phyloP scores from a whole-genome alignment of 1,139 yeast species.

The Saccharomyces hybrid region DNA sequence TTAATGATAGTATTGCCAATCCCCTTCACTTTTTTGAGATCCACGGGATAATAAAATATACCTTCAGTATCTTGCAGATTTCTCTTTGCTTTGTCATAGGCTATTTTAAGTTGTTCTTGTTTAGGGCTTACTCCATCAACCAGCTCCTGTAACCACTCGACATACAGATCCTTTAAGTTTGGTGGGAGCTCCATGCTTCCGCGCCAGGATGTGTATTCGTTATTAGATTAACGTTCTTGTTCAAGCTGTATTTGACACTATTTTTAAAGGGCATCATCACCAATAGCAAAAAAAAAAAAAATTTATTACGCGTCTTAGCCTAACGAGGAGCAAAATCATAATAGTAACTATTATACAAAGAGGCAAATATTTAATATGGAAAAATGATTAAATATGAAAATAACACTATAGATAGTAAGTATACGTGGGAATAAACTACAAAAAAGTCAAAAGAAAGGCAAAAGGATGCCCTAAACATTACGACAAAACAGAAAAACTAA shows the following conservation, averaged over 20 bases:
- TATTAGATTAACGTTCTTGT: neutral
- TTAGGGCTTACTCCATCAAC: slow-evolving; percentile 18
- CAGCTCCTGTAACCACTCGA: slow-evolving; percentile 25
- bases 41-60: slow-evolving; percentile 20
- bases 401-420: neutral
- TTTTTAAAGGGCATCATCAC: neutral
- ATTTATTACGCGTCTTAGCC: neutral
- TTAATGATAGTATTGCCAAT: slow-evolving; percentile 28
- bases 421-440: slow-evolving; percentile 3
- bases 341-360: neutral
- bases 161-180: slow-evolving; percentile 23
- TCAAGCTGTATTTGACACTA: neutral
- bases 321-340: neutral
- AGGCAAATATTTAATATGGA: neutral
- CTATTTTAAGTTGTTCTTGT: slow-evolving; percentile 25
- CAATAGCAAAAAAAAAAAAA: neutral
- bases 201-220: neutral
- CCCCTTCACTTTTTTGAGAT: slow-evolving; percentile 28
- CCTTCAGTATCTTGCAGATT: slow-evolving; percentile 18
- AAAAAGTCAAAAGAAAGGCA: slow-evolving; percentile 3
- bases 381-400: neutral
- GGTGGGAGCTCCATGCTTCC: slow-evolving; percentile 11
- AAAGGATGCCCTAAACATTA: slow-evolving; percentile 3
- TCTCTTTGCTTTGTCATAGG: slow-evolving; percentile 25
- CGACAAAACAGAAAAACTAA: slow-evolving; percentile 3